Conservation (phyloP, 2,329 filamentous ascomycete species). For the Colletotrichum orbiculare region DNA sequence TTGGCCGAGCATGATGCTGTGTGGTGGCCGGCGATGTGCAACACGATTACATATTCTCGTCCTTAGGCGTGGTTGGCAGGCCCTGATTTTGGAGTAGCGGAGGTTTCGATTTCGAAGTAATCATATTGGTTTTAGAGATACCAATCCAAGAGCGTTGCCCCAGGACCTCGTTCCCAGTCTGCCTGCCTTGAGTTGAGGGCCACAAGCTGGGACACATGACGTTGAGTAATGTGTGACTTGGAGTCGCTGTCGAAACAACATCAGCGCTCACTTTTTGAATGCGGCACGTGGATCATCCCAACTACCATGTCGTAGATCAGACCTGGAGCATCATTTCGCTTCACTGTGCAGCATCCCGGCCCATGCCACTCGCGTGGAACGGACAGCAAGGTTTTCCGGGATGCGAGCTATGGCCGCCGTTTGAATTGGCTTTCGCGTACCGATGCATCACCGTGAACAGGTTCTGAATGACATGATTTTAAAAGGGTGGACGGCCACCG, state of each 20-base stretch:
- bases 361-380: neutral
- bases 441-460: too few relatives aligned
- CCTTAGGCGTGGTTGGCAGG: neutral
- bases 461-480: too few relatives aligned
- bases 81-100: slow-evolving; percentile 16
- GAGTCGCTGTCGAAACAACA: too few relatives aligned
- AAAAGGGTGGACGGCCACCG: too few relatives aligned
- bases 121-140: slow-evolving; percentile 27
- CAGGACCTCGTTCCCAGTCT: neutral
- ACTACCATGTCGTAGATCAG: neutral
- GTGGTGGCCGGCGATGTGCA: neutral
- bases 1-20: slow-evolving; percentile 75
- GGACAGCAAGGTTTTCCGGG: neutral
- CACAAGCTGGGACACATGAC: too few relatives aligned
- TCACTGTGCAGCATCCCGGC: neutral
- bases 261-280: neutral
- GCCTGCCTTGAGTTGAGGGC: too few relatives aligned
- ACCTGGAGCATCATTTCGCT: neutral
- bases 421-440: neutral
- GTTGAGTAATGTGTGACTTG: too few relatives aligned
- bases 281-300: neutral
- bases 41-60: neutral
- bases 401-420: neutral
- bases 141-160: slow-evolving; percentile 14
- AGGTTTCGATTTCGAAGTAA: neutral